Base-by-base conservation (phyloP, 75 land plant species). In the Pinus tabuliformis region DNA sequence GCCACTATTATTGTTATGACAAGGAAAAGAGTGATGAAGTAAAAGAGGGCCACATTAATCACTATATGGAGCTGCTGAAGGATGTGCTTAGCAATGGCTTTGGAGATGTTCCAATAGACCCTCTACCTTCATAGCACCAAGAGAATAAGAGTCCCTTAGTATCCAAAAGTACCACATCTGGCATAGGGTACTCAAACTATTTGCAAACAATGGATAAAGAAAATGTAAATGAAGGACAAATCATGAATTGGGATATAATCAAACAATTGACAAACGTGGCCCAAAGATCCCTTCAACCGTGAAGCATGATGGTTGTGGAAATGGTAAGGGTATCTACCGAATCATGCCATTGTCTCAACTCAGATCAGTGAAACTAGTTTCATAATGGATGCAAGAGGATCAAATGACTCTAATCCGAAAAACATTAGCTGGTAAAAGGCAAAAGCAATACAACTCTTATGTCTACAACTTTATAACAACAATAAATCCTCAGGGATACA, bases 401-500 rank as follows among this genome's bases (percentile, higher is more conserved):
- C 59, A 58, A 30, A 76, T 57, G 20, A 49, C 39, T 76, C 49
- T 77, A 81, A 70, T 28, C 56, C 64, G 24, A 74, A 82, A 57
- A 79, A 76, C 52, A 79, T 84, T 73, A 92, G 87, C 5, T 68
- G 79, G 77, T 57, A 88, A 61, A 90, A 87, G 79, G 80, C 74
- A 57, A 88, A 96, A 62, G 70, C 85, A 12, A 87, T 91, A 62
- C 88, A 87, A 64, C 75, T 79, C 56, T 90, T 86, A 75, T 84
- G 74, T 76, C 68, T 87, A 33, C 80, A 78, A 62, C 81, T 85
- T 24, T 75, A 79, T 61, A 58, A 66, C 21, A 83, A 86, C 75
- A 87, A 81, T 62, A 89, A 84, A 76, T 86, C 89, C 45, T 77
- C 77, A 90, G 95, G 95, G 39, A 59, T 84, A 80, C 11, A 79